Conservation (phyloP, 352 stramenopile genomes). For the Phytophthora cactorum region DNA sequence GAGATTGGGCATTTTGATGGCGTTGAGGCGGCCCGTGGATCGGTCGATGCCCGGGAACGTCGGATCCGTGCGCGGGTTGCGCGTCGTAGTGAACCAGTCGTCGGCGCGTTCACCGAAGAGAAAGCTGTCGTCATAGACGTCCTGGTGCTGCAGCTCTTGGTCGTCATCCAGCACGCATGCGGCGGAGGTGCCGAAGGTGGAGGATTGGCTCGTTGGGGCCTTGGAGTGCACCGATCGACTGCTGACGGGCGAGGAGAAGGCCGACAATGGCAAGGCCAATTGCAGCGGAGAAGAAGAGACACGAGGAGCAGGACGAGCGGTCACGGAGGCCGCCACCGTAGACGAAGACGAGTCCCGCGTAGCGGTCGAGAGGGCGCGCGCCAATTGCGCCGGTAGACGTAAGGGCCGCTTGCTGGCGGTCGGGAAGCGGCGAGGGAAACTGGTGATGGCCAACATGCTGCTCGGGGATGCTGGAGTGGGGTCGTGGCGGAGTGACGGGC, state of each 20-base stretch:
- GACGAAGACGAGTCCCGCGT: conserved; percentile 19
- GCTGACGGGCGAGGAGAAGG: neutral
- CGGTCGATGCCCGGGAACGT: conserved; percentile 63
- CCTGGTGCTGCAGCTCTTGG: conserved; percentile 19
- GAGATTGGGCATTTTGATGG: conserved; percentile 88
- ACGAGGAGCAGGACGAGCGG: neutral
- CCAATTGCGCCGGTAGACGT: conserved; percentile 13
- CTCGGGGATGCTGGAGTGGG: neutral
- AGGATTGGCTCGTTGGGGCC: conserved; percentile 22
- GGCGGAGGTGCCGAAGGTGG: conserved; percentile 35
- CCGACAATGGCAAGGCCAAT: neutral
- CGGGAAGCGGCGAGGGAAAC: conserved; percentile 81
- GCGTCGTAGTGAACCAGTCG: conserved; percentile 78
- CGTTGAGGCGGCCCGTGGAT: conserved; percentile 50
- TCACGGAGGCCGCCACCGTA: conserved; percentile 40
- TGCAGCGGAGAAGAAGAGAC: conserved; percentile 3
- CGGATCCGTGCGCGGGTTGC: conserved; percentile 60
- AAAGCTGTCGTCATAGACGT: conserved; percentile 61
- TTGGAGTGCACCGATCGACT: conserved; percentile 22
- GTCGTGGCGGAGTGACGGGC: conserved; percentile 10
- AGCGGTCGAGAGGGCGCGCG: conserved; percentile 15
- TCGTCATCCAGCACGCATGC: conserved; percentile 26
- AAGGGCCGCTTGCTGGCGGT: conserved; percentile 74
- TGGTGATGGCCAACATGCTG: conserved; percentile 81
- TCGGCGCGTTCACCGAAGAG: conserved; percentile 66